Evolutionary conservation across 1,139 yeast genomes (phyloP).

Genomic region (Pichia sp.): DNA sequence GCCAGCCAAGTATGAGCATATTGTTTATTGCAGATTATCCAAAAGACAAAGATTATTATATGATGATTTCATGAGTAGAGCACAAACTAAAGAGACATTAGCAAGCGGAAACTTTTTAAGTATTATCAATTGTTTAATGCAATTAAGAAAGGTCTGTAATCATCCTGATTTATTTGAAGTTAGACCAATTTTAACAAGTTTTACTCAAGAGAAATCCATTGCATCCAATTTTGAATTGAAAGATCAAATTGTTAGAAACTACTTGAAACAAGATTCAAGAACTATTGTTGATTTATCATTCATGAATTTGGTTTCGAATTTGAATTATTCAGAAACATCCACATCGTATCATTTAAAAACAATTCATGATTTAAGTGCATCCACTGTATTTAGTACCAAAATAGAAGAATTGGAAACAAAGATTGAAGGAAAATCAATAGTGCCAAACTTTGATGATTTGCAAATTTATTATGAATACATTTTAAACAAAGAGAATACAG

Average conservation of each 20-base stretch:
- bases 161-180: conserved; percentile 98
- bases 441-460: conserved; percentile 47
- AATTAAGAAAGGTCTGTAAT: conserved; percentile 93
- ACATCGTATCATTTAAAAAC: conserved; percentile 52
- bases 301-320: conserved; percentile 46
- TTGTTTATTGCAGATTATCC: conserved; percentile 87
- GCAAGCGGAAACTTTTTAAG: conserved; percentile 95
- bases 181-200: conserved; percentile 89
- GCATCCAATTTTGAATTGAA: conserved; percentile 46
- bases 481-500: conserved; percentile 50
- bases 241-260: conserved; percentile 44
- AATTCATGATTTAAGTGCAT: conserved; percentile 46
- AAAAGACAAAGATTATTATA: conserved; percentile 89
- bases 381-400: conserved; percentile 44
- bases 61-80: conserved; percentile 97
- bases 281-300: conserved; percentile 43
- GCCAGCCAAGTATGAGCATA: conserved; percentile 98
- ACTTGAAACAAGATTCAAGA: conserved; percentile 32
- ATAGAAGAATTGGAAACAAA: conserved; percentile 38
- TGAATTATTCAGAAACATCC: conserved; percentile 49
- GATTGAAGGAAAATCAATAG: conserved; percentile 35
- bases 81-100: conserved; percentile 90
- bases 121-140: conserved; percentile 97
- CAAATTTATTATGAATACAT: conserved; percentile 59
- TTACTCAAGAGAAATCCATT: conserved; percentile 70